Conservation (phyloP, 495 filamentous ascomycete species). For the Penicillium arizonense region DNA sequence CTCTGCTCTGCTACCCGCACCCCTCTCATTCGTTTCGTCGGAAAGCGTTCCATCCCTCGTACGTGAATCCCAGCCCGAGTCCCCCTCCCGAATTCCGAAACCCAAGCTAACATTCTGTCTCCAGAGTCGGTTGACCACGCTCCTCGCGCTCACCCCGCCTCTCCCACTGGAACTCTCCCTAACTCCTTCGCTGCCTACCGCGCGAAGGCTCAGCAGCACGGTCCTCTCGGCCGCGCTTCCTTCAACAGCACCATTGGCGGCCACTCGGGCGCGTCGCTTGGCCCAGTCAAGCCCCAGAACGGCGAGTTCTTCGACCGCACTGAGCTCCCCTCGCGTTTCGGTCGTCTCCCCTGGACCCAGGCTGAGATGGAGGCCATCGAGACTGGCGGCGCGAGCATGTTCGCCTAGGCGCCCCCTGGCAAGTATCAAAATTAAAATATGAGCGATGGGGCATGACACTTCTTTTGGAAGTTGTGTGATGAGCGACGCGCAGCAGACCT, state of each 20-base stretch:
- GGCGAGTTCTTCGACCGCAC: slow-evolving; percentile 87
- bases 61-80: slow-evolving; percentile 32
- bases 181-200: slow-evolving; percentile 89
- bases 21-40: slow-evolving; percentile 88
- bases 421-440: slow-evolving; percentile 12
- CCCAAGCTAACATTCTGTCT: slow-evolving; percentile 11
- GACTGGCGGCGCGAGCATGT: slow-evolving; percentile 79
- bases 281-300: slow-evolving; percentile 63
- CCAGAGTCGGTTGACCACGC: slow-evolving; percentile 72
- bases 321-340: slow-evolving; percentile 81
- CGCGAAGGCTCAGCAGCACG: slow-evolving; percentile 89
- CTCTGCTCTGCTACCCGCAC: slow-evolving; percentile 70
- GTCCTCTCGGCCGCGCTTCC: slow-evolving; percentile 61
- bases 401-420: slow-evolving; percentile 35
- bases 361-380: slow-evolving; percentile 95
- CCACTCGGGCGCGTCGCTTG: slow-evolving; percentile 62
- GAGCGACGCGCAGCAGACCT: not conserved
- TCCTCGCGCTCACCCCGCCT: slow-evolving; percentile 60
- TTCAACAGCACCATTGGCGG: slow-evolving; percentile 61
- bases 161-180: slow-evolving; percentile 59
- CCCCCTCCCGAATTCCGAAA: not conserved
- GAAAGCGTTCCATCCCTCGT: slow-evolving; percentile 83
- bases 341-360: slow-evolving; percentile 64
- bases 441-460: slow-evolving; percentile 24
- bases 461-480: slow-evolving; percentile 19